A percentile compares a stretch with the other conserved stretches of the same genome.
Conservation (phyloP, 108 stramenopile genomes). For the Skeletonema menzelii region DNA sequence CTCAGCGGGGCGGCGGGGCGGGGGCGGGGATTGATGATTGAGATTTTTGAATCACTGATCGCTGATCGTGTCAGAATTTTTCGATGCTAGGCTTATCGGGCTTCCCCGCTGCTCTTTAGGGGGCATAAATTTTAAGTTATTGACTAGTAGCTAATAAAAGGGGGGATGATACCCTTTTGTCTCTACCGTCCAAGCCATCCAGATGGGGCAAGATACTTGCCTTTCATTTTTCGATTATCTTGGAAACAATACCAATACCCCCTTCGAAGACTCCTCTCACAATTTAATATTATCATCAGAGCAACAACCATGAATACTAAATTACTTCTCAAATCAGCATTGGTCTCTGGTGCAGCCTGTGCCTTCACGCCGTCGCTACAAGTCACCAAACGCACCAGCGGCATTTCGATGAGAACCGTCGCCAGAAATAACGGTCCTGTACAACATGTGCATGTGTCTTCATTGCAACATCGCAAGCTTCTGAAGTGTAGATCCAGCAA, state of each 20-base stretch:
- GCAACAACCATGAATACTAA: not conserved
- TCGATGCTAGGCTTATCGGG: not conserved
- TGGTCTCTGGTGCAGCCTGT: not conserved
- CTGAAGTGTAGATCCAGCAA: not conserved
- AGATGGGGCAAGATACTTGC: too few relatives aligned
- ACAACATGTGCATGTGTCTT: not conserved
- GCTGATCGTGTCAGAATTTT: too few relatives aligned
- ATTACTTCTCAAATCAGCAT: not conserved
- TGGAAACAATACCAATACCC: too few relatives aligned
- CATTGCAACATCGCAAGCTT: not conserved
- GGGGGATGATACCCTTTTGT: too few relatives aligned
- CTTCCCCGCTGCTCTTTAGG: not conserved
- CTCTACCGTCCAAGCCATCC: too few relatives aligned
- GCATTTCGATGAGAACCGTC: not conserved
- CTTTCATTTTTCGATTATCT: too few relatives aligned
- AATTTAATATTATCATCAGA: not conserved
- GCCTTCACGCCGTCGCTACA: not conserved
- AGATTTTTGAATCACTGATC: too few relatives aligned
- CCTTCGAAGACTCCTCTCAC: not conserved
- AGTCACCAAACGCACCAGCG: not conserved
- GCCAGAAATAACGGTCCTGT: not conserved
- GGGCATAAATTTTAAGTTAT: too few relatives aligned
- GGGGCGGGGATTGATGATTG: too few relatives aligned
- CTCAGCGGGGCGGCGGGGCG: too few relatives aligned
- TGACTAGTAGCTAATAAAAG: too few relatives aligned